Percentiles rank a stretch among this genome's conserved stretches.
phyloP scores from a whole-genome alignment of 208 protist genomes.

The Porcisia hertigi region DNA sequence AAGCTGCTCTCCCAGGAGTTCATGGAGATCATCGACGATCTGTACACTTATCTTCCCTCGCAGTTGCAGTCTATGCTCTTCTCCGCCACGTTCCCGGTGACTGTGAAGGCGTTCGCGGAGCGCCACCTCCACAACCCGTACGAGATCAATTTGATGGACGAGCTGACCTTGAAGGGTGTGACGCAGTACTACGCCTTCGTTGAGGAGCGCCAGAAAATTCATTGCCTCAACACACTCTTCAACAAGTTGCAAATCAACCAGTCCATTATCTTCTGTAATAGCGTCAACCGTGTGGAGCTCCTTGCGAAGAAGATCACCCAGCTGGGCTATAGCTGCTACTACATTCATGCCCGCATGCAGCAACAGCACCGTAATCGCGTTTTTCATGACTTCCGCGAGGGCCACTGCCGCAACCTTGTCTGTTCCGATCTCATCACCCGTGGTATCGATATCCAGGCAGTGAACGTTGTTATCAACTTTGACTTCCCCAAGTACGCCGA shows the following conservation, averaged over 20 bases:
- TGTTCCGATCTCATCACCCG: constrained; percentile 99
- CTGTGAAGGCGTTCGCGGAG: constrained; percentile 95
- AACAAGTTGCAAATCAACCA: constrained; percentile 99
- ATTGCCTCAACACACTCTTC: constrained; percentile 99
- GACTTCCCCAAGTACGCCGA: constrained; percentile 99
- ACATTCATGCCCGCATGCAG: constrained; percentile 99
- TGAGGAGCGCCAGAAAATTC: constrained; percentile 99
- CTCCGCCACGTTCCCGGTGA: constrained; percentile 98
- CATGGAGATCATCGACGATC: constrained; percentile 93
- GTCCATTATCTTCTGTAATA: constrained; percentile 99
- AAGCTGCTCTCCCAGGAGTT: constrained; percentile 98
- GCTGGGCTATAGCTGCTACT: constrained; percentile 99
- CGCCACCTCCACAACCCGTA: constrained; percentile 94
- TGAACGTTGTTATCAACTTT: constrained; percentile 99
- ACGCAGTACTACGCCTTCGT: constrained; percentile 99
- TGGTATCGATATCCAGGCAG: constrained; percentile 99
- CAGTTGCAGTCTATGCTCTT: constrained; percentile 97
- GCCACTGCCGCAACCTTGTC: constrained; percentile 98
- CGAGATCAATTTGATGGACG: constrained; percentile 99
- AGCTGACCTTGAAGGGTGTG: constrained; percentile 98
- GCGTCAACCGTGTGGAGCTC: constrained; percentile 98
- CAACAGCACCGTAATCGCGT: constrained; percentile 98
- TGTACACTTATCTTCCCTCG: constrained; percentile 91
- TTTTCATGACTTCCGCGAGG: constrained; percentile 99
- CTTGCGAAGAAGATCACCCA: constrained; percentile 99